Percentiles rank a stretch among this genome's conserved stretches.
phyloP scores from a whole-genome alignment of 495 filamentous ascomycete species.

The Penicillium canariense region DNA sequence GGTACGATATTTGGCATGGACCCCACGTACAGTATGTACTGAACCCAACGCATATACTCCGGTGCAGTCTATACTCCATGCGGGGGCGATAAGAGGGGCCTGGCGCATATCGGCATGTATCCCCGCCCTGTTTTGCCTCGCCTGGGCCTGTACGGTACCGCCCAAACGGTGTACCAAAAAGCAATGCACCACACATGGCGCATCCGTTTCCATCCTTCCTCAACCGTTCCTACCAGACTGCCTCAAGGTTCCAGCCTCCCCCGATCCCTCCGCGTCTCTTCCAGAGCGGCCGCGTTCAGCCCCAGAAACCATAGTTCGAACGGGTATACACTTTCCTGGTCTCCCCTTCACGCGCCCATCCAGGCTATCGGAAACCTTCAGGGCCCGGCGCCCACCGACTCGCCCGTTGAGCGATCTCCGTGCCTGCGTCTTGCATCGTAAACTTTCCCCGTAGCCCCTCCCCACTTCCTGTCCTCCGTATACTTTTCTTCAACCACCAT shows the following conservation, averaged over 20 bases:
- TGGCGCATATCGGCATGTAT: too few species aligned
- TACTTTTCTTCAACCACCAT: background rate
- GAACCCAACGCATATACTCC: background rate
- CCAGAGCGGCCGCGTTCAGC: background rate
- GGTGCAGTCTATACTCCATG: too few species aligned
- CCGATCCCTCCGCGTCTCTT: background rate
- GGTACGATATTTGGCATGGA: background rate
- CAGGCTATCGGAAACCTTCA: slow-evolving; percentile 18
- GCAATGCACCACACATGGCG: too few species aligned
- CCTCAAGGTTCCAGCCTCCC: background rate
- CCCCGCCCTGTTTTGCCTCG: too few species aligned
- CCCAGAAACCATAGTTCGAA: background rate
- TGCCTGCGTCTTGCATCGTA: slow-evolving; percentile 22
- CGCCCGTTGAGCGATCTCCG: slow-evolving; percentile 15
- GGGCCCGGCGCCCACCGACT: slow-evolving; percentile 21
- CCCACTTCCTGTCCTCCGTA: background rate
- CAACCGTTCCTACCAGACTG: background rate
- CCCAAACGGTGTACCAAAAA: too few species aligned
- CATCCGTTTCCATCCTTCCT: too few species aligned
- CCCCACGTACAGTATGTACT: background rate
- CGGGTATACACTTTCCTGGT: background rate
- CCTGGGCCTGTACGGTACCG: too few species aligned
- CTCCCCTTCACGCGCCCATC: background rate
- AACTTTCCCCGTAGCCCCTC: slow-evolving; percentile 1
- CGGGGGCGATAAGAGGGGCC: too few species aligned